Evolutionary conservation across 2,329 filamentous ascomycete species (phyloP), one percentile per base, ranked within the genome.

Genomic region (Phyllosticta citribraziliensis): DNA sequence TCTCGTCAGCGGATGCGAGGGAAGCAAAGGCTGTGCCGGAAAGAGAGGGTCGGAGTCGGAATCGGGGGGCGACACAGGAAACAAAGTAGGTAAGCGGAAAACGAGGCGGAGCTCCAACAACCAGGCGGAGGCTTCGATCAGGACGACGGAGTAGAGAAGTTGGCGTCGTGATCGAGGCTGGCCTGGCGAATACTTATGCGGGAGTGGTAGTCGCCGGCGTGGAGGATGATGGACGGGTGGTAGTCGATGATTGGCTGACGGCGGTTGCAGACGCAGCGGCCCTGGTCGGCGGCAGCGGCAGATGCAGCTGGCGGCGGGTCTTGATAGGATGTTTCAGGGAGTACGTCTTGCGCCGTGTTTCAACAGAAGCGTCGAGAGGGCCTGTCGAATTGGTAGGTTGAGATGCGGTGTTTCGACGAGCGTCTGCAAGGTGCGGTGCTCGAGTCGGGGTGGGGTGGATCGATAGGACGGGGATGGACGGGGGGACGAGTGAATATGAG

Each of bases 71-170:
- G 51, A 52, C 19, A 24, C 51, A 20, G 19, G 22, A 17, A 52
- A 52, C 8, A 30, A 30, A 30, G 27, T 20, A 52, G 10, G 51
- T 20, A 52, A 20, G 51, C 51, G 58, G 53, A 60, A 35, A 56
- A 52, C 57, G 57, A 51, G 58, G 58, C 58, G 58, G 40, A 60
- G 58, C 58, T 60, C 58, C 58, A 60, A 60, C 58, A 60, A 60
- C 58, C 58, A 60, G 58, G 58, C 58, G 58, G 58, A 60, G 58
- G 33, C 58, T 54, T 30, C 57, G 56, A 35, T 17, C 17, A n/a
- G 47, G 54, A 55, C 52, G 25, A 58, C 52, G 52, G 47, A 35
- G 24, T 22, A 53, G 27, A 52, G 19, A 52, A 40, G 27, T 25
- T 27, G 30, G 19, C 19, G 57, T 54, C 30, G 14, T 59, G 52